A percentile compares a stretch with the other conserved stretches of the same genome.
These are phyloP conservation scores for Vitis hybrid DNA, from an alignment of 177 flowering plant species.

Conservation along the genomic window DNA sequence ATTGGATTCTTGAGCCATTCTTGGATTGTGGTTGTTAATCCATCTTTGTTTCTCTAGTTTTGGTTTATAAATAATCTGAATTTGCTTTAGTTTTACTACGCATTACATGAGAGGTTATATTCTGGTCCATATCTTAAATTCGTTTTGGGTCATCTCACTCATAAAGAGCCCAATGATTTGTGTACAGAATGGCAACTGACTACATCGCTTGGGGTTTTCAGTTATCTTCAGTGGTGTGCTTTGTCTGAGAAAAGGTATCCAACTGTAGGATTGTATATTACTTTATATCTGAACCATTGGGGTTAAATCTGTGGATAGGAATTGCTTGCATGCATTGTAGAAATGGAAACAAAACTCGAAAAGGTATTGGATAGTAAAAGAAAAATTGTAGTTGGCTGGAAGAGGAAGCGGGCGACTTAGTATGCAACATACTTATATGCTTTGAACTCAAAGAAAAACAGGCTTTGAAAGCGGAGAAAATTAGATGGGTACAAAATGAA, in stretches of 20 bases:
- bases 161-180: too few relatives aligned
- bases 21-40: too few relatives aligned
- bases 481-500: slow-evolving; percentile 34
- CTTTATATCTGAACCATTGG: slow-evolving; percentile 20
- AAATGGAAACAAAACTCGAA: slow-evolving; percentile 54
- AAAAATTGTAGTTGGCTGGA: slow-evolving; percentile 30
- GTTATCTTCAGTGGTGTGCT: slow-evolving; percentile 17
- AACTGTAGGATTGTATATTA: slow-evolving; percentile 13
- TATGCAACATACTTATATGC: slow-evolving; percentile 26
- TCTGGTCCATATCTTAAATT: too few relatives aligned
- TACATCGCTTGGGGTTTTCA: not conserved
- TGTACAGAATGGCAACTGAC: too few relatives aligned
- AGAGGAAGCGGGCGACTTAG: slow-evolving; percentile 44
- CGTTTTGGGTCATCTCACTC: too few relatives aligned
- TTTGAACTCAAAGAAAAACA: slow-evolving; percentile 14
- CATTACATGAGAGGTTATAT: too few relatives aligned
- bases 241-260: slow-evolving; percentile 15
- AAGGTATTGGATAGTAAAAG: slow-evolving; percentile 60
- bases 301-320: slow-evolving; percentile 24
- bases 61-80: too few relatives aligned
- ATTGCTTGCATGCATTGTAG: slow-evolving; percentile 34
- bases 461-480: slow-evolving; percentile 46
- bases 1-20: too few relatives aligned
- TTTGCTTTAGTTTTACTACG: too few relatives aligned
- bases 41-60: too few relatives aligned